Evolutionary conservation across 129 eudicot genomes (phyloP).

Genomic region (Pittosporum tobira): DNA sequence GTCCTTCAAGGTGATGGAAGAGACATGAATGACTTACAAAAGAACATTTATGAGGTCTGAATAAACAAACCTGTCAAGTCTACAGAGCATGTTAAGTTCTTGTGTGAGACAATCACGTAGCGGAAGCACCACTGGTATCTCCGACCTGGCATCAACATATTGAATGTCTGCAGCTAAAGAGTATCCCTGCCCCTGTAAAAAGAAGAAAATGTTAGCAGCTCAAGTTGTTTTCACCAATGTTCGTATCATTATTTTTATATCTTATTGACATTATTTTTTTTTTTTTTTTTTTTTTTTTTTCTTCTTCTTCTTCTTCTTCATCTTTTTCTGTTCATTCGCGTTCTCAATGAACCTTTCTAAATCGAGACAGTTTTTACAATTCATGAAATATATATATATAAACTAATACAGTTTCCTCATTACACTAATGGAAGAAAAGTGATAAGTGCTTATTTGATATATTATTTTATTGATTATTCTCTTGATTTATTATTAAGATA

Average conservation of each 20-base stretch:
- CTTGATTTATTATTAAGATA: too few relatives aligned
- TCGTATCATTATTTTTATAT: not conserved
- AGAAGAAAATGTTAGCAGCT: not conserved
- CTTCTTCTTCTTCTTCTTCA: too few relatives aligned
- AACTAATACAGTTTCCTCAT: too few relatives aligned
- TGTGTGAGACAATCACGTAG: conserved; percentile 79
- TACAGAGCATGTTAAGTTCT: conserved; percentile 73
- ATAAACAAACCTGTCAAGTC: conserved; percentile 66
- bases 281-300: too few relatives aligned
- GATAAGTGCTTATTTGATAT: too few relatives aligned
- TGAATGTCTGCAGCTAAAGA: conserved; percentile 99
- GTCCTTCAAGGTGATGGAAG: not conserved
- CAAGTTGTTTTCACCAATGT: not conserved
- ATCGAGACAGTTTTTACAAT: not conserved
- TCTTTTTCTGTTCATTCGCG: not conserved
- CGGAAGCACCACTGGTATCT: conserved; percentile 79
- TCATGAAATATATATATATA: not conserved
- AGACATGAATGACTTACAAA: not conserved
- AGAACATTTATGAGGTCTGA: too few relatives aligned
- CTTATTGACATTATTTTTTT: not conserved
- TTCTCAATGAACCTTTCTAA: not conserved
- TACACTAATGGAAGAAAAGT: too few relatives aligned
- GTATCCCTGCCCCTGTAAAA: conserved; percentile 82
- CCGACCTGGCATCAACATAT: conserved; percentile 96
- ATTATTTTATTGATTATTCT: too few relatives aligned